Evolutionary conservation across 2,329 filamentous ascomycete species (phyloP).

Genomic region (Aspergillus sp.): DNA sequence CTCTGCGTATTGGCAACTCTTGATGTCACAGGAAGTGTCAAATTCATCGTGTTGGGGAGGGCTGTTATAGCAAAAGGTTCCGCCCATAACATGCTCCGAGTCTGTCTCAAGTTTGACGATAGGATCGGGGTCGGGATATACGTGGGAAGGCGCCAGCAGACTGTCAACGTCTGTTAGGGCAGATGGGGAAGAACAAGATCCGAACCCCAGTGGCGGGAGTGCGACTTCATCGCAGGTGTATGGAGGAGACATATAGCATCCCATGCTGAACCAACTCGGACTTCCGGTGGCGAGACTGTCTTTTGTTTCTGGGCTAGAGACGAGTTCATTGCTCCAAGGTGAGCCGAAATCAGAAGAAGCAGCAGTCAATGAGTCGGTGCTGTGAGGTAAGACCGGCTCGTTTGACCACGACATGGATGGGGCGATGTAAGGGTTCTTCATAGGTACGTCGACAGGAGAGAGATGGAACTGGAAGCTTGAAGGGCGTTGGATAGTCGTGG

Average conservation of each 20-base stretch:
- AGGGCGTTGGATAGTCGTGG: constrained; percentile 5
- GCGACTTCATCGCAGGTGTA: constrained; percentile 23
- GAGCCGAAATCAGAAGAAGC: constrained; percentile 11
- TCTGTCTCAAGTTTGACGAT: constrained; percentile 16
- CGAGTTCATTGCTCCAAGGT: constrained; percentile 24
- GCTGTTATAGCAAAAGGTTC: neutral
- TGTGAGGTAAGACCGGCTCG: neutral
- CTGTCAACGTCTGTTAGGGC: constrained; percentile 14
- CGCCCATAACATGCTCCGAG: neutral
- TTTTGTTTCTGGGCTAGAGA: constrained; percentile 23
- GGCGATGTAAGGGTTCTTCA: constrained; percentile 3
- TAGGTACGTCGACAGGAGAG: neutral
- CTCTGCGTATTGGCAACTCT: neutral
- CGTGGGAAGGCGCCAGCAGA: constrained; percentile 12
- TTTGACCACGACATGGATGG: neutral
- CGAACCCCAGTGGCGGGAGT: constrained; percentile 11
- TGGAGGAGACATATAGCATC: constrained; percentile 23
- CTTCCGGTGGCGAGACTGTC: constrained; percentile 28
- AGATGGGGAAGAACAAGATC: constrained; percentile 20
- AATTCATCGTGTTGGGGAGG: neutral
- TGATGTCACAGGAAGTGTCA: neutral
- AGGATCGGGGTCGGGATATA: constrained; percentile 25
- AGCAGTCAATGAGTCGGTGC: neutral
- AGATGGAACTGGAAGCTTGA: neutral
- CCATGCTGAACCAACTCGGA: constrained; percentile 18